Conservation (phyloP, 495 filamentous ascomycete genomes). For the Chaetomidium leptoderma region DNA sequence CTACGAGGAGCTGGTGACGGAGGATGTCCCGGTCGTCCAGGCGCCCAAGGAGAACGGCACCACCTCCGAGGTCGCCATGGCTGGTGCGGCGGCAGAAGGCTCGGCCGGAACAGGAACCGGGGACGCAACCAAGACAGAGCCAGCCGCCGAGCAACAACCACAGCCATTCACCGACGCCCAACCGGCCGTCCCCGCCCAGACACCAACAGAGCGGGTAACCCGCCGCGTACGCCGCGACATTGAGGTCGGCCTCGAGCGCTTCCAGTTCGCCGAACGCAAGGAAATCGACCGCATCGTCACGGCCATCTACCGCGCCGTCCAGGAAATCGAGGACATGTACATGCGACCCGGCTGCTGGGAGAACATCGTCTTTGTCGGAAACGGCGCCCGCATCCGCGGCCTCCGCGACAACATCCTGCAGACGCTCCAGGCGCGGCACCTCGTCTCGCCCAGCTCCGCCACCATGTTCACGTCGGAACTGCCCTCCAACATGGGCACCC, state of each 20-base stretch:
- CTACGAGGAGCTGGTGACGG: slow-evolving; percentile 71
- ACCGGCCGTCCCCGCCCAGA: slow-evolving; percentile 16
- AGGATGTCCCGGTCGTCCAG: slow-evolving; percentile 45
- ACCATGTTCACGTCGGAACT: slow-evolving; percentile 97
- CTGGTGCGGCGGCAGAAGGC: slow-evolving; percentile 14
- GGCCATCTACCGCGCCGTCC: slow-evolving; percentile 74
- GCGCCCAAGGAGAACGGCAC: slow-evolving; percentile 26
- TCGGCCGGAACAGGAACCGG: too few species aligned
- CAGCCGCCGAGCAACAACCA: slow-evolving; percentile 8
- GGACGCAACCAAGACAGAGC: slow-evolving; percentile 17
- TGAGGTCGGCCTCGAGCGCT: slow-evolving; percentile 83
- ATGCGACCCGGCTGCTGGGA: slow-evolving; percentile 88
- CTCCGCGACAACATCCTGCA: slow-evolving; percentile 80
- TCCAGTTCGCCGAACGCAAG: slow-evolving; percentile 68
- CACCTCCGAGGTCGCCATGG: slow-evolving; percentile 27
- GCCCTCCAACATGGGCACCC: slow-evolving; percentile 84
- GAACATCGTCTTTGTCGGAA: slow-evolving; percentile 79
- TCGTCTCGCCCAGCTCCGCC: slow-evolving; percentile 82
- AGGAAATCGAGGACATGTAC: slow-evolving; percentile 69
- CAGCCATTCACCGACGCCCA: slow-evolving; percentile 2
- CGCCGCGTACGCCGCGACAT: slow-evolving; percentile 62
- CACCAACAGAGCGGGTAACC: slow-evolving; percentile 34
- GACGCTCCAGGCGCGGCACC: slow-evolving; percentile 73
- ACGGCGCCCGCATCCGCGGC: slow-evolving; percentile 79
- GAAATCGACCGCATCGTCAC: slow-evolving; percentile 77